A percentile compares a stretch with the other conserved stretches of the same genome.
Evolutionary conservation across 2,329 filamentous ascomycete genomes (phyloP).

Genomic region (Raffaelea albimanens): DNA sequence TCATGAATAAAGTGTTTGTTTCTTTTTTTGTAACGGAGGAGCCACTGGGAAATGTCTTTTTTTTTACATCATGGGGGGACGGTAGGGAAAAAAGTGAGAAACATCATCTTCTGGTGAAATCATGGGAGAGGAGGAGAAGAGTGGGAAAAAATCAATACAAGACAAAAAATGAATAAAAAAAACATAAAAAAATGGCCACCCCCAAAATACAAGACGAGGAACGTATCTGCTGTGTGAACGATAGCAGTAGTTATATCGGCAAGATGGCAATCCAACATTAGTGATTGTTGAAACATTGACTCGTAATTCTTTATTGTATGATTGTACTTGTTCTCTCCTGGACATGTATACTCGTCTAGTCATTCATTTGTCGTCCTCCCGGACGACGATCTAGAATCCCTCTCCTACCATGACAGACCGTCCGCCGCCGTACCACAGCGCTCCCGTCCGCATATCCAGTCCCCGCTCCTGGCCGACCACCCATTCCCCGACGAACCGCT

Average conservation of each 20-base stretch:
- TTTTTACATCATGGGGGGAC: background rate
- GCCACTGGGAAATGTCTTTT: too few relatives aligned
- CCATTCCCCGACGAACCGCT: conserved; percentile 59
- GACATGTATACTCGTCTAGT: background rate
- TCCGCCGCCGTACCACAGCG: conserved; percentile 82
- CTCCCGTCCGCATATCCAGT: conserved; percentile 64
- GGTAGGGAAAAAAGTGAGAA: background rate
- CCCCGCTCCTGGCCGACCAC: conserved; percentile 78
- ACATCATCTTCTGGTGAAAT: too few relatives aligned
- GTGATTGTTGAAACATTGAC: too few relatives aligned
- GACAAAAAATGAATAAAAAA: conserved; percentile 9
- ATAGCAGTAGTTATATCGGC: background rate
- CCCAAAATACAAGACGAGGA: too few relatives aligned
- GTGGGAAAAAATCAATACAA: conserved; percentile 3
- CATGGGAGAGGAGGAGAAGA: conserved; percentile 5
- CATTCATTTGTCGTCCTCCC: conserved; percentile 4
- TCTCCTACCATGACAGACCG: conserved; percentile 56
- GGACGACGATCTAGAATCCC: conserved; percentile 44
- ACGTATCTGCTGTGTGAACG: background rate
- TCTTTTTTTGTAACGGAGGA: too few relatives aligned
- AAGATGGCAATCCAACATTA: too few relatives aligned
- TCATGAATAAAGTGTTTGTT: too few relatives aligned
- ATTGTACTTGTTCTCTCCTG: too few relatives aligned
- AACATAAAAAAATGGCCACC: background rate
- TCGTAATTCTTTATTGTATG: too few relatives aligned